phyloP scores from a whole-genome alignment of 371 early-diverging fungal genomes.

The Phascolomyces articulosus region DNA sequence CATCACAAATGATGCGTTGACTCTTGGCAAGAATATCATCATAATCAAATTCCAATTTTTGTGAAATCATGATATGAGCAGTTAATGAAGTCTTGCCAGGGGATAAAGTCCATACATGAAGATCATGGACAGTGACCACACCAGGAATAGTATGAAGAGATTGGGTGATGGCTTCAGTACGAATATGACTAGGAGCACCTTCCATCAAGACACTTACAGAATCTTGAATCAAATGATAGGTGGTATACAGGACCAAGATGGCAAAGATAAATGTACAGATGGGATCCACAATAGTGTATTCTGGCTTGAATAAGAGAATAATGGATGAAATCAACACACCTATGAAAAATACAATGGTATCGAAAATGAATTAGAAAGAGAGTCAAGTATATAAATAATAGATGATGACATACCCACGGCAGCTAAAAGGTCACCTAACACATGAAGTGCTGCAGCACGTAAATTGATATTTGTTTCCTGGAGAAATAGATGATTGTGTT shows the following conservation, averaged over 20 bases:
- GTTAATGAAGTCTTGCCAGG: constrained; percentile 64
- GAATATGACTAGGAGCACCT: constrained; percentile 68
- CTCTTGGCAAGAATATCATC: constrained; percentile 59
- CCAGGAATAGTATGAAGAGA: constrained; percentile 57
- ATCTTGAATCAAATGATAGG: constrained; percentile 63
- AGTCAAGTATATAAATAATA: not conserved
- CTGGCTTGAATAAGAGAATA: constrained; percentile 73
- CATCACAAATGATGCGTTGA: constrained; percentile 64
- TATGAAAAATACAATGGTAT: not conserved
- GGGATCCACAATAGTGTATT: constrained; percentile 75
- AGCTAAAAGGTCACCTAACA: constrained; percentile 84
- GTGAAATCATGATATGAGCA: constrained; percentile 42
- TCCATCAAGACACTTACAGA: constrained; percentile 77
- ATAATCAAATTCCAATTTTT: constrained; percentile 28
- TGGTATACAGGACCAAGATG: constrained; percentile 76
- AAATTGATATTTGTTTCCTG: constrained; percentile 71
- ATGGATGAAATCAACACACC: constrained; percentile 85
- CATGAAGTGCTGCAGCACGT: constrained; percentile 78
- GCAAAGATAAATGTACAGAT: constrained; percentile 89
- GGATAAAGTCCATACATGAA: constrained; percentile 78
- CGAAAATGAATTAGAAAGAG: too few species aligned
- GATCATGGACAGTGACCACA: constrained; percentile 69
- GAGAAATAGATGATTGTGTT: not conserved
- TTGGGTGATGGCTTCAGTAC: constrained; percentile 59
- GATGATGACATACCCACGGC: constrained; percentile 59